Percentiles rank a stretch among this genome's conserved stretches.
Evolutionary conservation across 768 basidiomycete species (phyloP).

Genomic region (Podaxis sp.): DNA sequence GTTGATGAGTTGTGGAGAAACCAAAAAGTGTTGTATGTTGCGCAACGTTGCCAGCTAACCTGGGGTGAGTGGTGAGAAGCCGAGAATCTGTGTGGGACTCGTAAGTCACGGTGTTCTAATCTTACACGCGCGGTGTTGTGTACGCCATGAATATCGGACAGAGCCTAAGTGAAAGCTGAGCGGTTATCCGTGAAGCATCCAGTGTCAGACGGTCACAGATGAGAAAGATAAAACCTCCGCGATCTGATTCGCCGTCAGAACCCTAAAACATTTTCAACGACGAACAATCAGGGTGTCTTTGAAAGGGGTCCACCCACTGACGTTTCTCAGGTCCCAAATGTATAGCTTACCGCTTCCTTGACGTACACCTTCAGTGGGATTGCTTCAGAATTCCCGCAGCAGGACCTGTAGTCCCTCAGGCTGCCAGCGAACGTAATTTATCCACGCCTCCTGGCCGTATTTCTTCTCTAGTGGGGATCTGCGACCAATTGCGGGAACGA

Average conservation of each 20-base stretch:
- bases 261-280: background rate
- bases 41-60: background rate
- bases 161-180: background rate
- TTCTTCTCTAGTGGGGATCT: background rate
- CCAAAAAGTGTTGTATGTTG: background rate
- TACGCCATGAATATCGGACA: background rate
- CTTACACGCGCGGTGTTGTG: background rate
- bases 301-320: background rate
- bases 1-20: background rate
- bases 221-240: background rate
- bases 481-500: background rate
- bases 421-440: background rate
- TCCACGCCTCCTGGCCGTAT: background rate
- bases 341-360: background rate
- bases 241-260: background rate
- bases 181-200: background rate
- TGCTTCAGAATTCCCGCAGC: background rate
- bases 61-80: background rate
- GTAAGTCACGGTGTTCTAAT: background rate
- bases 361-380: background rate
- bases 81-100: background rate
- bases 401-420: background rate
- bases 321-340: background rate
- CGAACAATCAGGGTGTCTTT: background rate
- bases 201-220: background rate